A percentile compares a stretch with the other conserved stretches of the same genome.
These are phyloP conservation scores for Epicoccum nigrum DNA, from an alignment of 2,329 filamentous ascomycete genomes.

Conservation along the genomic window DNA sequence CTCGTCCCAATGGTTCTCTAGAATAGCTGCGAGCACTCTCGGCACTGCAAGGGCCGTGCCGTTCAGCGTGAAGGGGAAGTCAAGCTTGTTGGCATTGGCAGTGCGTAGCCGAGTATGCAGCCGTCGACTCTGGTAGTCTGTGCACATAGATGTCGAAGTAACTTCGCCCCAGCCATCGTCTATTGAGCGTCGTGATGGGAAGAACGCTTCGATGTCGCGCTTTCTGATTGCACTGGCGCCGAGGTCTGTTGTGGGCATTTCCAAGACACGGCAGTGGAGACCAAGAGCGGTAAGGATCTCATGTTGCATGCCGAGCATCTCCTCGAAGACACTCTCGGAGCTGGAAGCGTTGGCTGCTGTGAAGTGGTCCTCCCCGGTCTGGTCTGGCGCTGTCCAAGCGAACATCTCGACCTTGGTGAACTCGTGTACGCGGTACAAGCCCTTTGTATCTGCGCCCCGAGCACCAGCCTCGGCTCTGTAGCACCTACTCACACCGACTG, in stretches of 20 bases:
- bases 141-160: slow-evolving; percentile 87
- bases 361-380: slow-evolving; percentile 42
- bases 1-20: slow-evolving; percentile 92
- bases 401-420: slow-evolving; percentile 99
- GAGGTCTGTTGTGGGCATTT: slow-evolving; percentile 89
- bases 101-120: slow-evolving; percentile 75
- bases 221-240: slow-evolving; percentile 88
- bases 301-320: slow-evolving; percentile 85
- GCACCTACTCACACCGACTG: slow-evolving; percentile 86
- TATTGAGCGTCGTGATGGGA: slow-evolving; percentile 74
- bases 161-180: slow-evolving; percentile 90
- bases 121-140: slow-evolving; percentile 89
- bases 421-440: slow-evolving; percentile 94
- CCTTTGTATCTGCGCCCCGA: slow-evolving; percentile 87
- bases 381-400: slow-evolving; percentile 76
- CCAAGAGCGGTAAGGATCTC: slow-evolving; percentile 79
- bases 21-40: slow-evolving; percentile 81
- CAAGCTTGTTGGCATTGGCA: slow-evolving; percentile 57
- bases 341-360: slow-evolving; percentile 40
- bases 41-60: slow-evolving; percentile 93
- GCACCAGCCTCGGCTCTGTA: slow-evolving; percentile 95
- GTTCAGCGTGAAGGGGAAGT: slow-evolving; percentile 89
- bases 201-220: slow-evolving; percentile 91
- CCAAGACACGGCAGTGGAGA: slow-evolving; percentile 84
- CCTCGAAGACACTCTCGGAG: slow-evolving; percentile 71